These are phyloP conservation scores for Trichosanthes truncata DNA, from an alignment of 306 rosid species.

Conservation along the genomic window DNA sequence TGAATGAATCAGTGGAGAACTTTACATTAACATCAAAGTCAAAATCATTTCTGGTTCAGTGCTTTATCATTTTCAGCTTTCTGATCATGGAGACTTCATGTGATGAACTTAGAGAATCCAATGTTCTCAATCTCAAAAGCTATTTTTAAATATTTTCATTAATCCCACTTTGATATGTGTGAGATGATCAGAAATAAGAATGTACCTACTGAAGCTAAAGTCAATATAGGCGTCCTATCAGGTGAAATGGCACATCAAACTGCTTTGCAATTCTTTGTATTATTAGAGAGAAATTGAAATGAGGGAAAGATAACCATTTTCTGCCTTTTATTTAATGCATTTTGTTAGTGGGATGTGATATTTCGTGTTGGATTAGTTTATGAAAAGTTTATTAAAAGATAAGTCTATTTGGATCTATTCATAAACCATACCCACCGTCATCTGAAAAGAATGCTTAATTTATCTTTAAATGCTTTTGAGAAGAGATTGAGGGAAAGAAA, in stretches of 20 bases:
- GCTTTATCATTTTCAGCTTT: neutral
- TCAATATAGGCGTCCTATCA: constrained; percentile 1
- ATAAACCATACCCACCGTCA: neutral
- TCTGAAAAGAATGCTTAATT: neutral
- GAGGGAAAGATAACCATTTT: neutral
- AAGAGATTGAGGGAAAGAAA: neutral
- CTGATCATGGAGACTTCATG: neutral
- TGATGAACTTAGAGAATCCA: neutral
- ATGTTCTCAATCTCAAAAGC: neutral
- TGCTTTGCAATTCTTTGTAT: neutral
- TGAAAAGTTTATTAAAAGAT: neutral
- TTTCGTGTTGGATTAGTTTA: neutral
- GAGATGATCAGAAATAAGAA: neutral
- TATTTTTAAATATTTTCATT: neutral
- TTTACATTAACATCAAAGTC: neutral
- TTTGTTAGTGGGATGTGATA: constrained; percentile 2
- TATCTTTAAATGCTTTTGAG: neutral
- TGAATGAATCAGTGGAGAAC: neutral
- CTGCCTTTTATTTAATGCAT: neutral
- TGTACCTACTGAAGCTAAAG: neutral
- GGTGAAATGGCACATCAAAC: constrained; percentile 13
- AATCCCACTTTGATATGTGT: neutral
- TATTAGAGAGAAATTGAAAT: neutral
- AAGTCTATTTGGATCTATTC: neutral
- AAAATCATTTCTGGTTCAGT: neutral